phyloP scores from a whole-genome alignment of 768 basidiomycete genomes.

The Grammothele lineata region DNA sequence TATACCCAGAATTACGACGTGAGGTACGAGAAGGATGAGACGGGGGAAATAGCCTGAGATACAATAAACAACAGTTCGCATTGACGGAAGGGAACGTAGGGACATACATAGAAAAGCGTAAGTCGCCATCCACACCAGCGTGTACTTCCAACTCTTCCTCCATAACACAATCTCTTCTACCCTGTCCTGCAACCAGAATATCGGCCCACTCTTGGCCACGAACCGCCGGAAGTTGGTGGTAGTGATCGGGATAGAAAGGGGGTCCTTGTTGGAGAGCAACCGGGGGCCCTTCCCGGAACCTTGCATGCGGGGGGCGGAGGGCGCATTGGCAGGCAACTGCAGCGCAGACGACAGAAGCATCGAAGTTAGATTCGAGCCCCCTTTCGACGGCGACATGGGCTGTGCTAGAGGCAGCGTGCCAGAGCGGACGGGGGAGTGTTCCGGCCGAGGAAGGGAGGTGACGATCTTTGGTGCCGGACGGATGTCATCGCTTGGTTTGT shows the following conservation, averaged over 20 bases:
- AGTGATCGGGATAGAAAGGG: constrained; percentile 73
- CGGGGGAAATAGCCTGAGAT: constrained; percentile 71
- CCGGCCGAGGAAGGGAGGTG: constrained; percentile 24
- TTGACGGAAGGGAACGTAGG: background rate
- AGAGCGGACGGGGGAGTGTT: constrained; percentile 10
- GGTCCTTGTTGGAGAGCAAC: constrained; percentile 56
- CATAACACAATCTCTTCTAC: constrained; percentile 83
- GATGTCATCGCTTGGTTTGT: constrained; percentile 17
- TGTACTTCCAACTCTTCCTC: constrained; percentile 72
- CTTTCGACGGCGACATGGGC: constrained; percentile 25
- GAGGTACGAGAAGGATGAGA: constrained; percentile 66
- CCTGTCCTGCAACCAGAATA: constrained; percentile 90
- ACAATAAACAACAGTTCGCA: background rate
- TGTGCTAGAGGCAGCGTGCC: constrained; percentile 9
- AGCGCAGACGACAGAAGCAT: constrained; percentile 28
- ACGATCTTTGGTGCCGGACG: constrained; percentile 22
- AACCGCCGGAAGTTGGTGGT: constrained; percentile 82
- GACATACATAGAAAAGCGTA: constrained; percentile 79
- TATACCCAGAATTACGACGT: constrained; percentile 53
- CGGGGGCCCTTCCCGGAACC: constrained; percentile 23
- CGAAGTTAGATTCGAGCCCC: constrained; percentile 27
- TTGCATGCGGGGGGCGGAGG: constrained; percentile 13
- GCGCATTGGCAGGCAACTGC: constrained; percentile 17
- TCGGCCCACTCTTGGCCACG: constrained; percentile 65
- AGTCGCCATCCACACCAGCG: constrained; percentile 66